phyloP scores from a whole-genome alignment of 1,139 yeast species.

The Hansenula lynferdii region DNA sequence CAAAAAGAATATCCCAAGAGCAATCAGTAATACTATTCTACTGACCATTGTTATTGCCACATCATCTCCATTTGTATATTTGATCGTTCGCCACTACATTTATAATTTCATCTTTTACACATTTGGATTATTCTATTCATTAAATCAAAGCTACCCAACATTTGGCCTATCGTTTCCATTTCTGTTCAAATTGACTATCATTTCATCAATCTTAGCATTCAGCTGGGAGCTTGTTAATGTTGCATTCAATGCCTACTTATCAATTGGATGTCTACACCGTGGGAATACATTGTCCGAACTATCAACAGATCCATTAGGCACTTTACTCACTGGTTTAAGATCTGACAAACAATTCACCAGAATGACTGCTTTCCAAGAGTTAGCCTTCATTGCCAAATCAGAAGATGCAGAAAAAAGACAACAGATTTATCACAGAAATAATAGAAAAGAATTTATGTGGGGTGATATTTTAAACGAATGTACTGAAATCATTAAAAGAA shows the following conservation, averaged over 20 bases:
- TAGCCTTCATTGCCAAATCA: slow-evolving; percentile 54
- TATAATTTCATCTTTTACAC: slow-evolving; percentile 34
- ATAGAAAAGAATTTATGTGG: slow-evolving; percentile 48
- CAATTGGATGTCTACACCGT: slow-evolving; percentile 79
- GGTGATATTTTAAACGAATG: slow-evolving; percentile 56
- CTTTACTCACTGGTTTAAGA: slow-evolving; percentile 69
- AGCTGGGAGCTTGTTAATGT: slow-evolving; percentile 63
- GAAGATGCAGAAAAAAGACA: slow-evolving; percentile 43
- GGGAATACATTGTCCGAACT: slow-evolving; percentile 64
- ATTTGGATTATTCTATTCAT: slow-evolving; percentile 25
- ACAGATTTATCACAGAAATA: slow-evolving; percentile 48
- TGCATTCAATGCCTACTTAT: slow-evolving; percentile 66
- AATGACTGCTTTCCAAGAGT: slow-evolving; percentile 70
- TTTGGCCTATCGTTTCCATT: slow-evolving; percentile 35
- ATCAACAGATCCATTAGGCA: slow-evolving; percentile 68
- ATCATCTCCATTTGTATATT: slow-evolving; percentile 44
- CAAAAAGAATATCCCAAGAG: slow-evolving; percentile 27
- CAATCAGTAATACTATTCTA: slow-evolving; percentile 34
- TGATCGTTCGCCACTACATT: slow-evolving; percentile 36
- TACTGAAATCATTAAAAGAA: slow-evolving; percentile 44
- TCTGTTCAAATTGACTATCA: slow-evolving; percentile 32
- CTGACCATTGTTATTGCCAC: slow-evolving; percentile 30
- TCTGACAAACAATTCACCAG: slow-evolving; percentile 51
- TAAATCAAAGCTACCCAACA: slow-evolving; percentile 33
- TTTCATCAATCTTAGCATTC: slow-evolving; percentile 37